phyloP scores from a whole-genome alignment of 2,329 filamentous ascomycete genomes.

The Alternaria gansuensis region DNA sequence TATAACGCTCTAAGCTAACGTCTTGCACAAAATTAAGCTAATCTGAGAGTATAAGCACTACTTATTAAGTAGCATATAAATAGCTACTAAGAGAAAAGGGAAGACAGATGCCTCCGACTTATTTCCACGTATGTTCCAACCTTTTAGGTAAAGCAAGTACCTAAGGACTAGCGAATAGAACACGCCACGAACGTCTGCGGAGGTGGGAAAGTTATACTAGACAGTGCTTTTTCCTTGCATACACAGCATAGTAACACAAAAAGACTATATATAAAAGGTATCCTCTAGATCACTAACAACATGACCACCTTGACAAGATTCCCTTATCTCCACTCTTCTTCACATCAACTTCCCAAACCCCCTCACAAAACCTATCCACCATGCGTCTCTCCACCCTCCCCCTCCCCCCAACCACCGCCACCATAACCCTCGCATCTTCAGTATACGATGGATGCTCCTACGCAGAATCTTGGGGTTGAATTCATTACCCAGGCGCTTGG shows the following conservation, averaged over 20 bases:
- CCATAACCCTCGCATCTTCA: conserved; percentile 36
- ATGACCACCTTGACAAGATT: not conserved
- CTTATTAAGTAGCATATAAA: too few species aligned
- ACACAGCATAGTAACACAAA: not conserved
- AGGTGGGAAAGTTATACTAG: not conserved
- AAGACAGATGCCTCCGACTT: not conserved
- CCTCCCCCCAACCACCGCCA: conserved; percentile 18
- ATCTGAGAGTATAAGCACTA: too few species aligned
- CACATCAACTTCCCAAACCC: not conserved
- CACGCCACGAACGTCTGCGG: conserved; percentile 5
- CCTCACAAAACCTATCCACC: conserved; percentile 5
- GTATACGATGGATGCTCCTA: conserved; percentile 37
- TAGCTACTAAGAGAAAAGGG: not conserved
- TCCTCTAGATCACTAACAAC: not conserved
- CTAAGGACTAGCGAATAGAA: conserved; percentile 2
- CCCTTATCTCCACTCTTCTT: not conserved
- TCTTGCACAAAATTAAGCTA: too few species aligned
- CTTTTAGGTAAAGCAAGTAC: not conserved
- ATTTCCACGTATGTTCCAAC: conserved; percentile 1
- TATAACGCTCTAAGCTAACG: too few species aligned
- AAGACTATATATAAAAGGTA: not conserved
- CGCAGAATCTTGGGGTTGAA: conserved; percentile 39
- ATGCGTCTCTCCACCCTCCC: conserved; percentile 27
- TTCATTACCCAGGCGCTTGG: not conserved
- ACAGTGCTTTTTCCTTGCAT: conserved; percentile 1